Evolutionary conservation across 1,139 yeast genomes (phyloP), one percentile per base, ranked within the genome.

Genomic region (Lodderomyces orthopsilosis): DNA sequence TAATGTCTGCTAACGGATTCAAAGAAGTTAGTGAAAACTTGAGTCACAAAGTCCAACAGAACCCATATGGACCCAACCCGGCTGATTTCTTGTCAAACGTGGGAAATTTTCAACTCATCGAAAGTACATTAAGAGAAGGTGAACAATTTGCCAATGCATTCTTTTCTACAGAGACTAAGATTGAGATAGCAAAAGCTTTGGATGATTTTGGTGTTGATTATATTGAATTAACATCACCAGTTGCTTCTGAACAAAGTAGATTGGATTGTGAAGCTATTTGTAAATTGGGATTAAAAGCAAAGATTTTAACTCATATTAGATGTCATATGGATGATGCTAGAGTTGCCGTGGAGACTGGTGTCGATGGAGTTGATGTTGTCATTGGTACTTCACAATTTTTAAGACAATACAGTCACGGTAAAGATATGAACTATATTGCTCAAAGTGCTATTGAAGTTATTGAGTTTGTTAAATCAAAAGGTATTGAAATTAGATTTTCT

Each of bases 281-380:
- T 77, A 91, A 93, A 75, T 78, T 93, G 55, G 98, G 98, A 3
- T 82, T 93, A 63, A 90, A 87, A 74, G 95, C 98, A 53, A 93
- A 93, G 75, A 89, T 91, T 51, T 78, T 91, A 57, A 80, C 85
- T 42, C 97, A 91, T 65, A 91, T 91, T 58, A 83, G 97, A 71
- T 93, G 98, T 69, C 97, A 91, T 68, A 91, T 93, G 98, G 98
- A 93, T 65, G 98, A 93, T 60, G 98, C 98, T 51, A 79, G 85
- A 62, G 87, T 93, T 46, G 98, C 98, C 3, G 98, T 93, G 26
- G 93, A 89, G 62, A 93, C 98, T 38, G 98, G 98, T 62, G 98
- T 93, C 47, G 98, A 93, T 63, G 98, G 98, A 68, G 98, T 93
- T 47, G 98, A 93, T 70, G 98, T 93, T 41, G 98, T 93, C 44